phyloP scores from a whole-genome alignment of 345 rosid genomes.

The Moringa oleifera region DNA sequence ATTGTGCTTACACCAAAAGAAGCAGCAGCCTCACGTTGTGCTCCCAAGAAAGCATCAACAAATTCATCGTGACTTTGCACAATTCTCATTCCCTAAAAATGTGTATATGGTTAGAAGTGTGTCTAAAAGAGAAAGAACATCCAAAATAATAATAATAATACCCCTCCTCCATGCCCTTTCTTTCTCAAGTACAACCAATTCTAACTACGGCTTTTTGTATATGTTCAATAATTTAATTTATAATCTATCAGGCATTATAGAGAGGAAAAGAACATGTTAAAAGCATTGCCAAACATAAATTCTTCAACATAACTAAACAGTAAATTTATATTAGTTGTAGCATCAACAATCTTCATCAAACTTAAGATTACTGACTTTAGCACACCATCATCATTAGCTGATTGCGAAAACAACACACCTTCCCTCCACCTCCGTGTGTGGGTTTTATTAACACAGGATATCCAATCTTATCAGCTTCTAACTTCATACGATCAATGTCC shows the following conservation, averaged over 20 bases:
- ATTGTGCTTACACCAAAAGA: constrained; percentile 86
- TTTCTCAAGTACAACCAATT: no score
- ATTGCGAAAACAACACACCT: no score
- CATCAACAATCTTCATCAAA: neutral
- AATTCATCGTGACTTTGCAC: constrained; percentile 61
- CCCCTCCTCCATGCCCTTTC: neutral
- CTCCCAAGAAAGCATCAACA: constrained; percentile 80
- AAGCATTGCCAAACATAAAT: no score
- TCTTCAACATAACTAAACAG: no score
- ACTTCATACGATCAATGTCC: constrained; percentile 76
- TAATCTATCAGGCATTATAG: no score
- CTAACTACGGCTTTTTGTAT: no score
- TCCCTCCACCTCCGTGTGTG: constrained; percentile 96
- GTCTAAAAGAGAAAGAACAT: constrained; percentile 16
- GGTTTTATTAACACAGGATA: constrained; percentile 88
- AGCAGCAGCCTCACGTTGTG: constrained; percentile 93
- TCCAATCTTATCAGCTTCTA: constrained; percentile 85
- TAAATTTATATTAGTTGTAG: neutral
- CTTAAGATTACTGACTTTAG: neutral
- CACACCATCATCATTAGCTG: neutral
- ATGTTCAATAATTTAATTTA: no score
- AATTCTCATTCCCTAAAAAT: constrained; percentile 87
- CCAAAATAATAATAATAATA: neutral
- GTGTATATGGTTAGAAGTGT: constrained; percentile 24
- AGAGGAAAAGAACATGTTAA: no score